Conservation (phyloP, 345 rosid species). For the Mangifera indica region DNA sequence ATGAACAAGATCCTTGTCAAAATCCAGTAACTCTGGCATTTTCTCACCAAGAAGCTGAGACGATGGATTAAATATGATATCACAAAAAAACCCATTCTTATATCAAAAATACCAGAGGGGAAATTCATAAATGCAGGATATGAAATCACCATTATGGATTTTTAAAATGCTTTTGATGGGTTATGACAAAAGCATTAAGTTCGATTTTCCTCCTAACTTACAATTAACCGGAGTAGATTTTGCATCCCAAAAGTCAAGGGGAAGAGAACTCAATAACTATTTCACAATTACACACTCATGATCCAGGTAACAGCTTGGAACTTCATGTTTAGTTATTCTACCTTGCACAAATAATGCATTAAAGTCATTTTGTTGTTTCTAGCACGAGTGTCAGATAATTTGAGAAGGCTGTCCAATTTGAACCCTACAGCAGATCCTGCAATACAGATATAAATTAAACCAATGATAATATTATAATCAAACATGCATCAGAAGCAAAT, state of each 20-base stretch:
- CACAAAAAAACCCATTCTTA: constrained; percentile 7
- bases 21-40: constrained; percentile 89
- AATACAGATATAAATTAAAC: constrained; percentile 18
- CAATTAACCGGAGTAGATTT: neutral
- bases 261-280: no score
- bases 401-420: constrained; percentile 96
- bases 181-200: no score
- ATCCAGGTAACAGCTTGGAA: constrained; percentile 2
- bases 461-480: neutral
- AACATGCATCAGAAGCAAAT: constrained; percentile 5
- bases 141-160: neutral
- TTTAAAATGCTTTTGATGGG: no score
- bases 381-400: constrained; percentile 95
- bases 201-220: neutral
- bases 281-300: neutral
- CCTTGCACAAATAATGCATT: constrained; percentile 98
- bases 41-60: constrained; percentile 86
- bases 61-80: constrained; percentile 7
- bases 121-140: neutral
- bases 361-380: constrained; percentile 92
- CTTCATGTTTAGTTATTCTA: constrained; percentile 29
- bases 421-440: constrained; percentile 96
- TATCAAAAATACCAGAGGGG: neutral
- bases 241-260: neutral
- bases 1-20: constrained; percentile 82